Conservation (phyloP, 2,329 filamentous ascomycete genomes). For the Phoma sp. region DNA sequence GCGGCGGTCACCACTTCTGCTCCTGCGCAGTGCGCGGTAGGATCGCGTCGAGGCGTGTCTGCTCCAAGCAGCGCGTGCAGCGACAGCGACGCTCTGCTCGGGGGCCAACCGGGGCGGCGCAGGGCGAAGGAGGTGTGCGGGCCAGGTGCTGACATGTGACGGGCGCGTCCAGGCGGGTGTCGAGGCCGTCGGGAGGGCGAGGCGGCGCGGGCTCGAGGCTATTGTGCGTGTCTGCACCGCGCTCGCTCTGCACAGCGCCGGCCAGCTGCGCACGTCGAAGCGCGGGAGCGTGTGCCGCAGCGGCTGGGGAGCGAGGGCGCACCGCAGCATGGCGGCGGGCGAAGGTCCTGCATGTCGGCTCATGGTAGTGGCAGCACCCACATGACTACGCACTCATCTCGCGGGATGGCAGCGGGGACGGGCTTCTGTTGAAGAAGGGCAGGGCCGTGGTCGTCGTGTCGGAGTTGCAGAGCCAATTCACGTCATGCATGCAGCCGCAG, state of each 20-base stretch:
- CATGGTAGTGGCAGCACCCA: constrained; percentile 49
- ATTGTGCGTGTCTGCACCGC: constrained; percentile 19
- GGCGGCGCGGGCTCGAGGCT: constrained; percentile 15
- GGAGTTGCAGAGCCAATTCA: background rate
- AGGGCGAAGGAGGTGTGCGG: constrained; percentile 19
- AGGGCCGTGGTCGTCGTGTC: background rate
- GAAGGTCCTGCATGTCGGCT: constrained; percentile 53
- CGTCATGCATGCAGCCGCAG: constrained; percentile 9
- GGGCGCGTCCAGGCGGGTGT: constrained; percentile 16
- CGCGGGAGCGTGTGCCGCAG: constrained; percentile 29
- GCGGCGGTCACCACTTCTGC: constrained; percentile 31
- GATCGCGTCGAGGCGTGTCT: constrained; percentile 39
- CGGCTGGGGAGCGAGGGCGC: constrained; percentile 39
- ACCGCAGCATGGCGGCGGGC: constrained; percentile 46
- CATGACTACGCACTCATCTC: constrained; percentile 36
- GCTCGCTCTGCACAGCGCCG: constrained; percentile 13
- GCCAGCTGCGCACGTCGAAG: constrained; percentile 16
- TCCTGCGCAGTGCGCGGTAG: constrained; percentile 21
- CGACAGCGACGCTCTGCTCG: constrained; percentile 30
- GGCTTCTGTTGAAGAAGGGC: constrained; percentile 16
- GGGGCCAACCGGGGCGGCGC: constrained; percentile 8
- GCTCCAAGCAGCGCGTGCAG: constrained; percentile 40
- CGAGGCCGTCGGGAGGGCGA: background rate
- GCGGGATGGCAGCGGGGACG: constrained; percentile 3
- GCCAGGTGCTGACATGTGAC: constrained; percentile 19